These are phyloP conservation scores for Paramecium pentaurelia DNA, from an alignment of 73 alveolate genomes.

Conservation along the genomic window DNA sequence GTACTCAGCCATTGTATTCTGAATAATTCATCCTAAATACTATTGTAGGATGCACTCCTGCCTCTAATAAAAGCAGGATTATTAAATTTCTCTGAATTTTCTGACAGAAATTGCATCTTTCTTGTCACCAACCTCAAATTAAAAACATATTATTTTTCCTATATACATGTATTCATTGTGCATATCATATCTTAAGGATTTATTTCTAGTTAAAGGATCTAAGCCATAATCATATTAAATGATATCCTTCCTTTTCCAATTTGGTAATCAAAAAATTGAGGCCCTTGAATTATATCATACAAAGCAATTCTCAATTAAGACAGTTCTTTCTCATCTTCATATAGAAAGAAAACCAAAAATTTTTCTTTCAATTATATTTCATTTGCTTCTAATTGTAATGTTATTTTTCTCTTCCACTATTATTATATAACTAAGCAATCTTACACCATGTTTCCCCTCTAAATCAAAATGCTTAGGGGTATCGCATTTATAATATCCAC, in stretches of 20 bases:
- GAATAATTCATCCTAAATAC: neutral
- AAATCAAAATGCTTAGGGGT: neutral
- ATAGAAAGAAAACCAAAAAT: neutral
- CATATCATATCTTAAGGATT: neutral
- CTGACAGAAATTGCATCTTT: neutral
- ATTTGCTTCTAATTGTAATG: neutral
- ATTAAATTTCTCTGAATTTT: neutral
- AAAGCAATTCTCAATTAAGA: neutral
- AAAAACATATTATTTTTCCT: neutral
- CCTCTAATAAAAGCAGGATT: neutral
- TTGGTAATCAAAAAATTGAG: neutral
- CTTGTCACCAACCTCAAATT: neutral
- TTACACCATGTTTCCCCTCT: conserved; percentile 24
- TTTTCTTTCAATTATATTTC: neutral
- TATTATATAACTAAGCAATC: neutral
- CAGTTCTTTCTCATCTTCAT: neutral
- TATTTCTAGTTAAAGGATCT: neutral
- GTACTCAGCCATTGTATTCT: neutral
- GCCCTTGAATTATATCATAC: neutral
- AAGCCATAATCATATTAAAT: neutral
- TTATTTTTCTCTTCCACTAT: neutral
- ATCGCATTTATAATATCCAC: neutral
- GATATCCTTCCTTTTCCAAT: conserved; percentile 3
- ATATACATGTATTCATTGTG: conserved; percentile 1
- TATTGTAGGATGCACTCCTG: neutral